phyloP scores from a whole-genome alignment of 2,329 filamentous ascomycete species.

The Dactylonectria estremocensis region DNA sequence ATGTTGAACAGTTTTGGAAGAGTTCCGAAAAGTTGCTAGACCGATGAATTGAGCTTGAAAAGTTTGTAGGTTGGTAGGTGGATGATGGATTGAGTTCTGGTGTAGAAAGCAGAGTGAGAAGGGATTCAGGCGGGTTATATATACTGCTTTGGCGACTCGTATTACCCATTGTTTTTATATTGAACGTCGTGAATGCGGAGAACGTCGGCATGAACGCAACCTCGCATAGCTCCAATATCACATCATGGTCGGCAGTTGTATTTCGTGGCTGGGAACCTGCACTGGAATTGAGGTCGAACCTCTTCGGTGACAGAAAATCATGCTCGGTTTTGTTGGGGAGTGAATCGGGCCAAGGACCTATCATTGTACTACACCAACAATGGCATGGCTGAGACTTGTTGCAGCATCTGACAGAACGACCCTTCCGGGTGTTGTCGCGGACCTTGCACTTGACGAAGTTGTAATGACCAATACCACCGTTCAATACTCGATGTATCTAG shows the following conservation, averaged over 20 bases:
- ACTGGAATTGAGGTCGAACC: not conserved
- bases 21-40: not conserved
- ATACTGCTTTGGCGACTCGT: not conserved
- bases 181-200: not conserved
- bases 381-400: not conserved
- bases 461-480: not conserved
- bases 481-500: not conserved
- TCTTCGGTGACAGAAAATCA: not conserved
- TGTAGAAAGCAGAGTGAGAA: not conserved
- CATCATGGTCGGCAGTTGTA: not conserved
- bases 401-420: too few species aligned
- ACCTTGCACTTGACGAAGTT: not conserved
- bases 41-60: not conserved
- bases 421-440: too few species aligned
- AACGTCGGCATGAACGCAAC: not conserved
- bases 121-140: not conserved
- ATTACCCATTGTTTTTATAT: too few species aligned
- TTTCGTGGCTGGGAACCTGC: not conserved
- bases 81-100: not conserved
- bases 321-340: not conserved
- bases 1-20: constrained; percentile 26
- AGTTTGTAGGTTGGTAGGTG: not conserved
- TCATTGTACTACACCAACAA: not conserved
- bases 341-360: too few species aligned
- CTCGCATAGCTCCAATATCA: not conserved